These are phyloP conservation scores for Pseudocercospora crystallina DNA, from an alignment of 2,329 filamentous ascomycete species.

Conservation along the genomic window DNA sequence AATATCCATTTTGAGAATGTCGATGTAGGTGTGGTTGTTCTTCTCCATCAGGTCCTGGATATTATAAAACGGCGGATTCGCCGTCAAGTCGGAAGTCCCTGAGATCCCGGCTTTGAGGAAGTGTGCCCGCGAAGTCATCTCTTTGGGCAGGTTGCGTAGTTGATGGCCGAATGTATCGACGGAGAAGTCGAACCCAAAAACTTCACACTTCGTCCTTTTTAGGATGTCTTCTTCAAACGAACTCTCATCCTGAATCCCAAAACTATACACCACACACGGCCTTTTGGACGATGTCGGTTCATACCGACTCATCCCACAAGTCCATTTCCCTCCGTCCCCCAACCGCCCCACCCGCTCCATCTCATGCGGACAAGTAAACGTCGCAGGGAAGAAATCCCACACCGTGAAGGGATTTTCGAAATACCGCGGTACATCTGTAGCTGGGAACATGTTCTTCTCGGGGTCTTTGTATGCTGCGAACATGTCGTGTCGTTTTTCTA, in stretches of 20 bases:
- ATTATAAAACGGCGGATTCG: slow-evolving; percentile 35
- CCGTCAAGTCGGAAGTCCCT: slow-evolving; percentile 29
- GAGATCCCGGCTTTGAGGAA: slow-evolving; percentile 38
- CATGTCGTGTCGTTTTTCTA: background rate
- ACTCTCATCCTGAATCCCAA: slow-evolving; percentile 41
- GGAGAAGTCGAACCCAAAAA: slow-evolving; percentile 43
- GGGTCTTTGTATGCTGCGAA: background rate
- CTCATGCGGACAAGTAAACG: slow-evolving; percentile 44
- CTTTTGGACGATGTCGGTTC: slow-evolving; percentile 23
- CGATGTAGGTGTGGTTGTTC: slow-evolving; percentile 42
- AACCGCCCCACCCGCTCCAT: slow-evolving; percentile 42
- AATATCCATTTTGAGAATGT: slow-evolving; percentile 45
- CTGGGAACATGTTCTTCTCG: background rate
- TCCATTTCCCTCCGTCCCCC: slow-evolving; percentile 47
- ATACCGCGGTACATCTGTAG: background rate
- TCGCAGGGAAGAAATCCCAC: slow-evolving; percentile 44
- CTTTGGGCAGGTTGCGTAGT: slow-evolving; percentile 19
- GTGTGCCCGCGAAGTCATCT: slow-evolving; percentile 25
- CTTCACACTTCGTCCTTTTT: slow-evolving; percentile 26
- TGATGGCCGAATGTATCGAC: slow-evolving; percentile 24
- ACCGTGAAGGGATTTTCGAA: slow-evolving; percentile 15
- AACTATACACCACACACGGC: slow-evolving; percentile 38
- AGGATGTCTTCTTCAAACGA: slow-evolving; percentile 43
- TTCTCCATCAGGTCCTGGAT: slow-evolving; percentile 40
- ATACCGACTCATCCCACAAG: slow-evolving; percentile 42